phyloP scores from a whole-genome alignment of 78 protist species.

The Mantamonas sphyraenae region DNA sequence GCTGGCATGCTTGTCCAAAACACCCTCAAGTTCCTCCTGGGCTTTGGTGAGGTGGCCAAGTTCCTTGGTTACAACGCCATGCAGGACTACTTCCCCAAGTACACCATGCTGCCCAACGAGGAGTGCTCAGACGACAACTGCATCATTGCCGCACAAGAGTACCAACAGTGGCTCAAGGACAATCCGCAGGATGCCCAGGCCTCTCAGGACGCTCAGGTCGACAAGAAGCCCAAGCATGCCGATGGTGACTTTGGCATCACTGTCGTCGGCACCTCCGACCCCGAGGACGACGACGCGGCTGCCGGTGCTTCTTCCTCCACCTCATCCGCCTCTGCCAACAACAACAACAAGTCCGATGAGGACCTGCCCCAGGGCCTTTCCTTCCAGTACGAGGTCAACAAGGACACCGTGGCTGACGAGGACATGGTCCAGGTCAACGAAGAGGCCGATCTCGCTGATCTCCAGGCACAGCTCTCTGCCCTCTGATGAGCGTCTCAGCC shows the following conservation, averaged over 20 bases:
- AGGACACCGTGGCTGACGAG: background rate
- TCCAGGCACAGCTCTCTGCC: background rate
- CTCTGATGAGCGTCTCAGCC: too few species aligned
- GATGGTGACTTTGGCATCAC: background rate
- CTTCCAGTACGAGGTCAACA: background rate
- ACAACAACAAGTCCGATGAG: background rate
- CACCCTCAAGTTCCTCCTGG: conserved; percentile 74
- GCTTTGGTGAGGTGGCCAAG: conserved; percentile 73
- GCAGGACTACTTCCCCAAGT: conserved; percentile 80
- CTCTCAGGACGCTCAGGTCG: too few species aligned
- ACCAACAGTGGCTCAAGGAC: too few species aligned
- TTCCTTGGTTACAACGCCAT: conserved; percentile 87
- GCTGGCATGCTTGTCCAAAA: conserved; percentile 91
- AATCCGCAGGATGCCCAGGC: too few species aligned
- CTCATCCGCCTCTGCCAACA: background rate
- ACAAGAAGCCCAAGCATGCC: background rate
- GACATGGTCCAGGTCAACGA: background rate
- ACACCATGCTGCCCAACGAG: conserved; percentile 67
- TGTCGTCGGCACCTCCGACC: background rate
- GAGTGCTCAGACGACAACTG: conserved; percentile 62
- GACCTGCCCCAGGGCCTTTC: background rate
- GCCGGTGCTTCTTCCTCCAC: background rate
- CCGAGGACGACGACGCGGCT: background rate
- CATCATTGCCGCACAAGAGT: too few species aligned
- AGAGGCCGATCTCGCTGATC: background rate